Percentiles rank a stretch among this genome's conserved stretches.
phyloP scores from a whole-genome alignment of 352 stramenopile species.

The Pythium monospermum region DNA sequence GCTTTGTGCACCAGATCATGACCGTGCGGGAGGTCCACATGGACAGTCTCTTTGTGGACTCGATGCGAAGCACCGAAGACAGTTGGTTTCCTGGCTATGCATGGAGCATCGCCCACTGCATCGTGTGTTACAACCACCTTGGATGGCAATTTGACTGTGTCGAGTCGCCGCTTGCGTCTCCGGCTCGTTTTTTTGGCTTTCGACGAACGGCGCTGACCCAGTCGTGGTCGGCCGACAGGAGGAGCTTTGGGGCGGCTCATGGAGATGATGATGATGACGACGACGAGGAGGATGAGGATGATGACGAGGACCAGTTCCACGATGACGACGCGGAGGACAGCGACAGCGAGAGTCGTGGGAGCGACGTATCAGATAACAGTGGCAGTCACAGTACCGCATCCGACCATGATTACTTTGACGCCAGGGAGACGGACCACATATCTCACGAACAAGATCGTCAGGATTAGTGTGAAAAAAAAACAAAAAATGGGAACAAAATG shows the following conservation, averaged over 20 bases:
- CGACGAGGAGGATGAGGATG: background rate
- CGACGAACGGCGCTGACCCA: constrained; percentile 51
- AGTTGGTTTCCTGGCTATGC: constrained; percentile 79
- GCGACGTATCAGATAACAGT: background rate
- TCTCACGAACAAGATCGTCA: too few relatives aligned
- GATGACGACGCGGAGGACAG: background rate
- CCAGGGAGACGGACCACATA: too few relatives aligned
- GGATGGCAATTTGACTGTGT: constrained; percentile 72
- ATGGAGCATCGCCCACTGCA: constrained; percentile 79
- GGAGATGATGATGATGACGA: constrained; percentile 8
- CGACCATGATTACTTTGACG: too few relatives aligned
- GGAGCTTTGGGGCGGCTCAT: background rate
- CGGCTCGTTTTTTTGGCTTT: constrained; percentile 61
- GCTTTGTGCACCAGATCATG: constrained; percentile 76
- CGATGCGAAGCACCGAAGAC: constrained; percentile 45
- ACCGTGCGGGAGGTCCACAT: constrained; percentile 52
- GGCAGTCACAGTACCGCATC: too few relatives aligned
- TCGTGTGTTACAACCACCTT: constrained; percentile 59
- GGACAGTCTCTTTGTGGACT: constrained; percentile 40
- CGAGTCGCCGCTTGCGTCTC: constrained; percentile 19
- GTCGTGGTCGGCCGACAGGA: constrained; percentile 14
- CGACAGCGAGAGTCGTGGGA: constrained; percentile 4
- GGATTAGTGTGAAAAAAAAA: too few relatives aligned
- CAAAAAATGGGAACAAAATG: too few relatives aligned
- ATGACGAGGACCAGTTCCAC: background rate